Conservation (phyloP, 495 filamentous ascomycete species). For the Durotheca rogersii region DNA sequence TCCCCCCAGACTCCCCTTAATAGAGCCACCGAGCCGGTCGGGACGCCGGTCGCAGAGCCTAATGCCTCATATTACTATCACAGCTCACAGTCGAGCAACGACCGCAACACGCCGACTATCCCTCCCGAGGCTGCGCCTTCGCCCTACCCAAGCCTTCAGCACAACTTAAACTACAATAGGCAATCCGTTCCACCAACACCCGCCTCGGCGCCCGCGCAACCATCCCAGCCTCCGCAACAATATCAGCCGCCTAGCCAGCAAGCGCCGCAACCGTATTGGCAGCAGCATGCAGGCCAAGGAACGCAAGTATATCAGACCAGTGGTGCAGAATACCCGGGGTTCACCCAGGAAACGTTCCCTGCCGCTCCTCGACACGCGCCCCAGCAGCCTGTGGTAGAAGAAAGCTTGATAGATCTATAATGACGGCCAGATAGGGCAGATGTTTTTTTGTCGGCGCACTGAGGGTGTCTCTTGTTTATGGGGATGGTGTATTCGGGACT, state of each 20-base stretch:
- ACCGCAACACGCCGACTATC: slow-evolving; percentile 36
- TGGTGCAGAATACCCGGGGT: slow-evolving; percentile 53
- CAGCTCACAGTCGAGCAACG: slow-evolving; percentile 33
- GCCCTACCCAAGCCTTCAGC: slow-evolving; percentile 49
- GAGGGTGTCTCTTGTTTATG: background rate
- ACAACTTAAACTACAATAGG: slow-evolving; percentile 44
- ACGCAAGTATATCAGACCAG: slow-evolving; percentile 48
- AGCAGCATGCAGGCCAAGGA: slow-evolving; percentile 40
- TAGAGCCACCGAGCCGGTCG: slow-evolving; percentile 30
- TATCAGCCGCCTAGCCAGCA: slow-evolving; percentile 25
- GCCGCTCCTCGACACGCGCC: slow-evolving; percentile 62
- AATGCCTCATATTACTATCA: slow-evolving; percentile 54
- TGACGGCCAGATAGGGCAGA: background rate
- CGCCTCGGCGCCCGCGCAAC: slow-evolving; percentile 40
- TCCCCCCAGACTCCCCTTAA: slow-evolving; percentile 38
- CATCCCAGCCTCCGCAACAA: slow-evolving; percentile 41
- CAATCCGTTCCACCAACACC: slow-evolving; percentile 47
- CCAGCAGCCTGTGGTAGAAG: slow-evolving; percentile 69
- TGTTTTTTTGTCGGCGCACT: background rate
- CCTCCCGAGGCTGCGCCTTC: slow-evolving; percentile 41
- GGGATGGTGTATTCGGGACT: background rate
- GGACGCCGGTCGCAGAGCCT: slow-evolving; percentile 45
- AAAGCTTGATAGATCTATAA: slow-evolving; percentile 87
- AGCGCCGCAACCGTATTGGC: slow-evolving; percentile 44
- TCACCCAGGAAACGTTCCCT: slow-evolving; percentile 66